These are phyloP conservation scores for Floccularia luteovirens DNA, from an alignment of 768 basidiomycete species.

Conservation along the genomic window DNA sequence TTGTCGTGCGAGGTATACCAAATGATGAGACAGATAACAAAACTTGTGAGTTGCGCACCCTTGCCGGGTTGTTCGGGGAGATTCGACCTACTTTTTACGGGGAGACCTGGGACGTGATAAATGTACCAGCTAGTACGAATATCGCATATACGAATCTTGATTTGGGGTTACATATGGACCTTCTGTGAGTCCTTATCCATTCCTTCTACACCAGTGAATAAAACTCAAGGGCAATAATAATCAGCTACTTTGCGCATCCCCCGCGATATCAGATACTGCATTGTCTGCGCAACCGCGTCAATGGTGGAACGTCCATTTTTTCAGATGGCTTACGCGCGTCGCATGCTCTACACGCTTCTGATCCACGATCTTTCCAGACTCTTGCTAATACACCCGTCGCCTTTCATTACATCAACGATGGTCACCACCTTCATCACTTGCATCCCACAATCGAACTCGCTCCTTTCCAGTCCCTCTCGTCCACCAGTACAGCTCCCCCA, in stretches of 20 bases:
- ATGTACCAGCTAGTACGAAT: slow-evolving; percentile 66
- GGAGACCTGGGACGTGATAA: slow-evolving; percentile 80
- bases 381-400: slow-evolving; percentile 63
- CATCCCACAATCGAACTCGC: slow-evolving; percentile 75
- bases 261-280: slow-evolving; percentile 92
- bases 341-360: slow-evolving; percentile 30
- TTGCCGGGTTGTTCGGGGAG: slow-evolving; percentile 67
- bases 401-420: slow-evolving; percentile 90
- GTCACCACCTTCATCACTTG: slow-evolving; percentile 65
- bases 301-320: slow-evolving; percentile 82
- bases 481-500: slow-evolving; percentile 10
- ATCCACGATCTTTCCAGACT: slow-evolving; percentile 46
- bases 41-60: slow-evolving; percentile 55
- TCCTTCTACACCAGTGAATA: not conserved
- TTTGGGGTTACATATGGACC: slow-evolving; percentile 87
- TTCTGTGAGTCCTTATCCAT: slow-evolving; percentile 54
- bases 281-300: slow-evolving; percentile 77
- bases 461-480: slow-evolving; percentile 8
- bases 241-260: slow-evolving; percentile 87
- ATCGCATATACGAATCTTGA: slow-evolving; percentile 93
- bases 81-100: slow-evolving; percentile 90
- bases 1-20: slow-evolving; percentile 69
- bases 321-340: slow-evolving; percentile 75
- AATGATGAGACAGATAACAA: slow-evolving; percentile 48
- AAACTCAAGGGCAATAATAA: too few relatives aligned